A percentile compares a stretch with the other conserved stretches of the same genome.
These are phyloP conservation scores for Ophiostoma quercus DNA, from an alignment of 2,329 filamentous ascomycete species.

Conservation along the genomic window DNA sequence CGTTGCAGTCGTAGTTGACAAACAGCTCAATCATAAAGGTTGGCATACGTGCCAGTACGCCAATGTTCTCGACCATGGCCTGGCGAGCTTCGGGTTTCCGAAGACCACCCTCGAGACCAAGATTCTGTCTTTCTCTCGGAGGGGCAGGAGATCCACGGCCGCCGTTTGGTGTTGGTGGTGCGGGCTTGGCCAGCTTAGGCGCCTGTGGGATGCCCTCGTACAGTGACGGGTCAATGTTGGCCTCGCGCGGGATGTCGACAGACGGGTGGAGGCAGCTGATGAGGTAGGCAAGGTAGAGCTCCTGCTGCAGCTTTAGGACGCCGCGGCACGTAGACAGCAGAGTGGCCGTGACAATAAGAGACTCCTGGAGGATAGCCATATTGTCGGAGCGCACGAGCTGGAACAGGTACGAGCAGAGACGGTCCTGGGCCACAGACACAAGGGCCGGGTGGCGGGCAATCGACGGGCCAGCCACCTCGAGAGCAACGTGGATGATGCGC, in stretches of 20 bases:
- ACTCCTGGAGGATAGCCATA: constrained; percentile 89
- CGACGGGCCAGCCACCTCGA: constrained; percentile 92
- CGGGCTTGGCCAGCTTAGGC: constrained; percentile 77
- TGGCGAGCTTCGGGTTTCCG: constrained; percentile 92
- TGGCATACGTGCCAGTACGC: constrained; percentile 84
- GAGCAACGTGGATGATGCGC: constrained; percentile 91
- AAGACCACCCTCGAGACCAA: constrained; percentile 85
- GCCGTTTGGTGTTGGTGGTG: constrained; percentile 59
- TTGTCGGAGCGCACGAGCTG: constrained; percentile 95
- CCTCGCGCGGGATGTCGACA: constrained; percentile 88
- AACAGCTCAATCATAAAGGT: constrained; percentile 94
- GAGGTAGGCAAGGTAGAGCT: constrained; percentile 89
- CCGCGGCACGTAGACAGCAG: constrained; percentile 83
- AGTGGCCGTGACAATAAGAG: constrained; percentile 84
- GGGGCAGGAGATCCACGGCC: constrained; percentile 85
- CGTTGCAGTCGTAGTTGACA: constrained; percentile 96
- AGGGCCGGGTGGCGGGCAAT: constrained; percentile 89
- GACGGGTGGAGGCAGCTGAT: constrained; percentile 89
- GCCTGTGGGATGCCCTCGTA: constrained; percentile 91
- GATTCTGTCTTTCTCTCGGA: constrained; percentile 84
- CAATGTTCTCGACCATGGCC: constrained; percentile 96
- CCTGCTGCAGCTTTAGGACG: constrained; percentile 91
- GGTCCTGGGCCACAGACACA: constrained; percentile 83
- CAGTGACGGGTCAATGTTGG: constrained; percentile 81
- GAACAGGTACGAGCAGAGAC: constrained; percentile 88